These are phyloP conservation scores for Tetrahymena elliotti DNA, from an alignment of 73 alveolate species.

Conservation along the genomic window DNA sequence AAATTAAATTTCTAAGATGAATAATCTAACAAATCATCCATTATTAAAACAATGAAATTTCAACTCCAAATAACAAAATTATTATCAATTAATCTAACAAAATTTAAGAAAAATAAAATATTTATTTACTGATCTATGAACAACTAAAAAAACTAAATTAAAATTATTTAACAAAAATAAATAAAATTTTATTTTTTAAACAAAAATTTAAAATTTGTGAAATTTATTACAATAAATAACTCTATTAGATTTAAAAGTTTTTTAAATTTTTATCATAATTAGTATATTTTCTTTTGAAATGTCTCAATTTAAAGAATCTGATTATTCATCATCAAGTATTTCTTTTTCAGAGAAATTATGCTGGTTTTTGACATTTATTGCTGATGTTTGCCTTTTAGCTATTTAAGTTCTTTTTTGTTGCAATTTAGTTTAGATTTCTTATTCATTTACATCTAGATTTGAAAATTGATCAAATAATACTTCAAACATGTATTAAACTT, in stretches of 20 bases:
- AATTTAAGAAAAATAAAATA: no score
- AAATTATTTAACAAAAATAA: no score
- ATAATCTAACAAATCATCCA: neutral
- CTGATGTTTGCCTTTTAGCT: neutral
- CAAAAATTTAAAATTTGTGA: no score
- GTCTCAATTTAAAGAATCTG: neutral
- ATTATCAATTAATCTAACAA: no score
- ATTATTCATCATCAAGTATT: neutral
- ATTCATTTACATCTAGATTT: neutral
- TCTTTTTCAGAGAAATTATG: neutral
- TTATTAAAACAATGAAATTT: no score
- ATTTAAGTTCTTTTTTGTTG: neutral
- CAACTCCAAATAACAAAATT: no score
- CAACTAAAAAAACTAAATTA: no score
- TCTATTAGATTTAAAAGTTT: neutral
- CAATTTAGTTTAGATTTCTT: neutral
- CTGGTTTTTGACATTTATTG: neutral
- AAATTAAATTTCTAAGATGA: neutral
- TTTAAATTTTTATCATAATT: neutral
- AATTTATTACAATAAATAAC: neutral
- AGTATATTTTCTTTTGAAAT: neutral
- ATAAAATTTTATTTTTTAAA: no score
- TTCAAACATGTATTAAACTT: neutral
- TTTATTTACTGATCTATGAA: no score
- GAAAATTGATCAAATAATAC: neutral